phyloP scores from a whole-genome alignment of 495 filamentous ascomycete species.

The Podospora pseudoanserina region DNA sequence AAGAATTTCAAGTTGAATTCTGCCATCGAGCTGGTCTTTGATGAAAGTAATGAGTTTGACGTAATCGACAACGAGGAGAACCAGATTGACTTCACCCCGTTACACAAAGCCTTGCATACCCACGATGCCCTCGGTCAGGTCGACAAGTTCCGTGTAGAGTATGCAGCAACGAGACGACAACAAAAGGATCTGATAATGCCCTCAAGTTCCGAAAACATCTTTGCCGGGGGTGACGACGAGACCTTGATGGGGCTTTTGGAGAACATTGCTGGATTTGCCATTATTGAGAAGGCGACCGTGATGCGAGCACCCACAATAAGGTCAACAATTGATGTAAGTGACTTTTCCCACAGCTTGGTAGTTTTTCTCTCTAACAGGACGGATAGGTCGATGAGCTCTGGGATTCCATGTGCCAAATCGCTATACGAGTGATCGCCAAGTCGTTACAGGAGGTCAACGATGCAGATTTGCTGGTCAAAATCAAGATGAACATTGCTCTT shows the following conservation, averaged over 20 bases:
- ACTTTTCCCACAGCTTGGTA: not conserved
- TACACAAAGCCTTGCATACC: conserved; percentile 95
- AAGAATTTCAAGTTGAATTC: conserved; percentile 88
- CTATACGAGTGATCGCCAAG: conserved; percentile 72
- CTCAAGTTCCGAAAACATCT: conserved; percentile 59
- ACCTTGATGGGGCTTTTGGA: conserved; percentile 83
- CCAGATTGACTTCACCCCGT: conserved; percentile 87
- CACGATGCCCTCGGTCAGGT: conserved; percentile 91
- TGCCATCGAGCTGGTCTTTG: conserved; percentile 89
- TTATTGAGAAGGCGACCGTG: conserved; percentile 93
- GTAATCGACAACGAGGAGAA: conserved; percentile 90
- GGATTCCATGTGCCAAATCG: conserved; percentile 94
- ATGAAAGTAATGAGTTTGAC: conserved; percentile 93
- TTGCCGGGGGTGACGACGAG: conserved; percentile 63
- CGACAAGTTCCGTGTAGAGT: conserved; percentile 85
- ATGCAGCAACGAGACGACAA: conserved; percentile 79
- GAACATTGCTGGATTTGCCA: conserved; percentile 92
- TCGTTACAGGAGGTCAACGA: conserved; percentile 74
- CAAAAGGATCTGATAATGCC: conserved; percentile 91
- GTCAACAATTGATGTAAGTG: conserved; percentile 74
- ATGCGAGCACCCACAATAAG: conserved; percentile 75
- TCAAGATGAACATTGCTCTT: conserved; percentile 84
- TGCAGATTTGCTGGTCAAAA: conserved; percentile 80
- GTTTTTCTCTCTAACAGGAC: conserved; percentile 24
- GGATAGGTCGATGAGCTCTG: conserved; percentile 86